Conservation (phyloP, 257 asterid species). For the Rubia yunnanensis region DNA sequence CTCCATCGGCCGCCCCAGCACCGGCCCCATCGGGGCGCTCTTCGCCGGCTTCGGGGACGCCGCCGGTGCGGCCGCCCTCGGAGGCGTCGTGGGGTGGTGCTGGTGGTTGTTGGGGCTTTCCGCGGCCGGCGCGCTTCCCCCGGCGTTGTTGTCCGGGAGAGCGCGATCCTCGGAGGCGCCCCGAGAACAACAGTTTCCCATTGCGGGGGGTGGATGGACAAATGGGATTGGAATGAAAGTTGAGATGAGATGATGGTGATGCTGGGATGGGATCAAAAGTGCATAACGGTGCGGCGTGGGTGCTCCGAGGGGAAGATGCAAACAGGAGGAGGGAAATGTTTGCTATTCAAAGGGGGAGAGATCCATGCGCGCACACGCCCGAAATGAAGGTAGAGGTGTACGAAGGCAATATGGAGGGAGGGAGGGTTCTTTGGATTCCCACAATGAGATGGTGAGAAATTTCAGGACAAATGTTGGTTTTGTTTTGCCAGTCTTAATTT, state of each 20-base stretch:
- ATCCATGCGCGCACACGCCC: conserved; percentile 10
- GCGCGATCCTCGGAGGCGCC: conserved; percentile 27
- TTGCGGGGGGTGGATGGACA: conserved; percentile 12
- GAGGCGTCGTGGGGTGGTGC: conserved; percentile 3
- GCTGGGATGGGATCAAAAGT: conserved; percentile 18
- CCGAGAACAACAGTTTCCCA: conserved; percentile 69
- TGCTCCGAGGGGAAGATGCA: not conserved
- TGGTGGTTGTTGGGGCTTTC: not conserved
- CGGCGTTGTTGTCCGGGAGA: not conserved
- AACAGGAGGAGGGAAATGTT: conserved; percentile 8
- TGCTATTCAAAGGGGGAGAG: conserved; percentile 23
- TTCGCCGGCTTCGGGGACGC: conserved; percentile 38
- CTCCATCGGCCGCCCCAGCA: conserved; percentile 82
- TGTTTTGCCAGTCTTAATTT: not conserved
- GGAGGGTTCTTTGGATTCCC: conserved; percentile 21
- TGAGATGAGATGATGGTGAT: conserved; percentile 5
- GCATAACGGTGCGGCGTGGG: conserved; percentile 6
- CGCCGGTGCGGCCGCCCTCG: conserved; percentile 20
- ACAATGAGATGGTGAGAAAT: conserved; percentile 33
- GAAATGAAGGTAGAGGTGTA: conserved; percentile 14
- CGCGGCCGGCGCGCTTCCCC: conserved; percentile 6
- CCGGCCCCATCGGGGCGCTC: conserved; percentile 45
- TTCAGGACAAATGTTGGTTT: conserved; percentile 23
- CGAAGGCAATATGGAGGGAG: conserved; percentile 16
- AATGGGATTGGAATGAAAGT: not conserved